A percentile compares a stretch with the other conserved stretches of the same genome.
Conservation (phyloP, 106 monocot species). For the Platanthera zijinensis region DNA sequence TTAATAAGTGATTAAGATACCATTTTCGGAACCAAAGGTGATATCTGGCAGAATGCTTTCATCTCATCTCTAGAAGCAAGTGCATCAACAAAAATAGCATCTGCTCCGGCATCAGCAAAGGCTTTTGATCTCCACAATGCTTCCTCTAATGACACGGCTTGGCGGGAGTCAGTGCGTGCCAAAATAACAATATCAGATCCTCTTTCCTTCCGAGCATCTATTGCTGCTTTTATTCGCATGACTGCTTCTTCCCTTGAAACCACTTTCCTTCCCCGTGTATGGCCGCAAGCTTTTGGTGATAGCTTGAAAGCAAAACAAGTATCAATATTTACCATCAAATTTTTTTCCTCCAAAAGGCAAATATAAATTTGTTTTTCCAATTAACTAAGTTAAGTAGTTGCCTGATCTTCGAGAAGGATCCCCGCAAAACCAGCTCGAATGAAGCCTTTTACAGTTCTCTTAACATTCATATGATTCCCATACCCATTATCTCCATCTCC, state of each 20-base stretch:
- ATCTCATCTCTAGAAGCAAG: constrained; percentile 92
- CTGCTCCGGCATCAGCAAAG: constrained; percentile 96
- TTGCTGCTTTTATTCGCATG: constrained; percentile 81
- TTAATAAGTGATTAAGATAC: constrained; percentile 23
- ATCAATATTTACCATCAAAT: not conserved
- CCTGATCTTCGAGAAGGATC: constrained; percentile 98
- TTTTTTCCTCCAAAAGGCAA: not conserved
- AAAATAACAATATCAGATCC: constrained; percentile 92
- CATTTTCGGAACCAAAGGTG: constrained; percentile 90
- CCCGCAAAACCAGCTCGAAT: constrained; percentile 96
- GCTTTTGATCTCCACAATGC: constrained; percentile 81
- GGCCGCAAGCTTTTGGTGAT: constrained; percentile 97
- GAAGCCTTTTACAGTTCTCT: constrained; percentile 93
- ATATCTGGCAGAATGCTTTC: constrained; percentile 78
- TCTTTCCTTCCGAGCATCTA: constrained; percentile 90
- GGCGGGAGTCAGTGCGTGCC: constrained; percentile 84
- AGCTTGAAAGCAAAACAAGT: constrained; percentile 31
- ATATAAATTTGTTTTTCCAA: not conserved
- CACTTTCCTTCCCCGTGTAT: constrained; percentile 89
- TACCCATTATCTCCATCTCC: constrained; percentile 98
- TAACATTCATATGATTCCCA: constrained; percentile 92
- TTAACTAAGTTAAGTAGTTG: constrained; percentile 14
- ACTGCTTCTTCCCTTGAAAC: constrained; percentile 84
- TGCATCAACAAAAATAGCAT: constrained; percentile 93
- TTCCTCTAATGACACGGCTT: constrained; percentile 86